Percentiles rank a stretch among this genome's conserved stretches.
Evolutionary conservation across 73 alveolate genomes (phyloP).

Genomic region (Tetrahymena elliotti): DNA sequence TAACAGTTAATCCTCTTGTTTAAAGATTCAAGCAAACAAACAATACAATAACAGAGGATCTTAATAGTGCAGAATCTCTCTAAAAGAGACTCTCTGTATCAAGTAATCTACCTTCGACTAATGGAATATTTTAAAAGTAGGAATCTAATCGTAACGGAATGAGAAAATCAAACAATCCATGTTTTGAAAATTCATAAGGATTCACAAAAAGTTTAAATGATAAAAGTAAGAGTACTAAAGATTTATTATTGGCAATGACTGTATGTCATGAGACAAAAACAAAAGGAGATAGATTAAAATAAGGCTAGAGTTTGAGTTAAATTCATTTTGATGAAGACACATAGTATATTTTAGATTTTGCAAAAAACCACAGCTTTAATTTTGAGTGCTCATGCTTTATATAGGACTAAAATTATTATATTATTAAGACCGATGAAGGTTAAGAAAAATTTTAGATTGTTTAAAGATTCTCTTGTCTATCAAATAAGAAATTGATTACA

Average conservation of each 20-base stretch:
- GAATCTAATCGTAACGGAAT: neutral
- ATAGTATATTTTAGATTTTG: neutral
- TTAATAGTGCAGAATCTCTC: neutral
- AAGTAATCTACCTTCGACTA: neutral
- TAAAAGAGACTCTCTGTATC: neutral
- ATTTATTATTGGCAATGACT: neutral
- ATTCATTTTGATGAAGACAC: neutral
- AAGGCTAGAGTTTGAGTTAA: neutral
- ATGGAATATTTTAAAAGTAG: neutral
- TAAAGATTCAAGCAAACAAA: neutral
- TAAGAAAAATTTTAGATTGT: neutral
- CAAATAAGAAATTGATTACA: neutral
- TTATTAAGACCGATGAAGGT: neutral
- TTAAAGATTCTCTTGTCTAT: neutral
- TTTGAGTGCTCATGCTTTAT: neutral
- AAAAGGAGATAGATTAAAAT: neutral
- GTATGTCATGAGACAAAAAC: neutral
- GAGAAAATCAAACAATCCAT: neutral
- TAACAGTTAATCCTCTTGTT: neutral
- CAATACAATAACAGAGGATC: neutral
- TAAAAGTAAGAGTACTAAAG: neutral
- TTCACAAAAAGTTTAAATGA: neutral
- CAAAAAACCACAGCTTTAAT: neutral
- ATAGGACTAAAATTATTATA: neutral
- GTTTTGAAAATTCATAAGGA: neutral